phyloP scores from a whole-genome alignment of 2,329 filamentous ascomycete genomes.

The Paradendryphiella salina region DNA sequence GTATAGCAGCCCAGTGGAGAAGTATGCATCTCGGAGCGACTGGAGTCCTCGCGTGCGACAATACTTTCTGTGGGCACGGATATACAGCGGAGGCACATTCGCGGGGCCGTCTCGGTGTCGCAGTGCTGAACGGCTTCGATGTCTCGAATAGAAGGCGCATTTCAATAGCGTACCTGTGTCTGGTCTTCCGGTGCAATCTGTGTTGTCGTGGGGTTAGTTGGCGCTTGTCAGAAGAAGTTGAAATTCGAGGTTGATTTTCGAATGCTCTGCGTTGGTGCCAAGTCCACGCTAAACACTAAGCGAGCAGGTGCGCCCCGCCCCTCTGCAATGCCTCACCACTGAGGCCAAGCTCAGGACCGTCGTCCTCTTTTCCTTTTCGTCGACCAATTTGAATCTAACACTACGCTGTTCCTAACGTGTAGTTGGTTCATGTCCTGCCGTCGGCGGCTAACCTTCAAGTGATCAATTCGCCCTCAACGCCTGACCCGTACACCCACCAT shows the following conservation, averaged over 20 bases:
- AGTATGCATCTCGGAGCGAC: constrained; percentile 19
- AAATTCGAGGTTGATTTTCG: constrained; percentile 21
- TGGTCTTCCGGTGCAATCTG: constrained; percentile 45
- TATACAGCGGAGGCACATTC: constrained; percentile 14
- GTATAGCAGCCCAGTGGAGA: constrained; percentile 12
- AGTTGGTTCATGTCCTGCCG: too few relatives aligned
- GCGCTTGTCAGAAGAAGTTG: constrained; percentile 30
- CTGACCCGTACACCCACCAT: too few relatives aligned
- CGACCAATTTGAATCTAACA: too few relatives aligned
- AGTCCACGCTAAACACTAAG: constrained; percentile 14
- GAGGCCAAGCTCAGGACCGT: not conserved
- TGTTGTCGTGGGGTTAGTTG: constrained; percentile 41
- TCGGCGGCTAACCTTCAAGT: too few relatives aligned
- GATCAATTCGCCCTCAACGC: too few relatives aligned
- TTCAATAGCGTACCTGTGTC: constrained; percentile 39
- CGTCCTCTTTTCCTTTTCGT: not conserved
- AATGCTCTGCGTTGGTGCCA: constrained; percentile 14
- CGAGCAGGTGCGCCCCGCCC: constrained; percentile 5
- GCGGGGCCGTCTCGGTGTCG: constrained; percentile 19
- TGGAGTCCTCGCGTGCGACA: constrained; percentile 27
- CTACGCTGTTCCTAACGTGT: too few relatives aligned
- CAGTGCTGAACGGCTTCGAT: constrained; percentile 21
- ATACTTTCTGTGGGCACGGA: constrained; percentile 22
- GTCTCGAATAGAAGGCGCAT: constrained; percentile 11
- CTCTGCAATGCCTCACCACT: not conserved